Percentiles rank a stretch among this genome's conserved stretches.
Evolutionary conservation across 2,329 filamentous ascomycete genomes (phyloP).

Genomic region (Talaromyces albobiverticillius): DNA sequence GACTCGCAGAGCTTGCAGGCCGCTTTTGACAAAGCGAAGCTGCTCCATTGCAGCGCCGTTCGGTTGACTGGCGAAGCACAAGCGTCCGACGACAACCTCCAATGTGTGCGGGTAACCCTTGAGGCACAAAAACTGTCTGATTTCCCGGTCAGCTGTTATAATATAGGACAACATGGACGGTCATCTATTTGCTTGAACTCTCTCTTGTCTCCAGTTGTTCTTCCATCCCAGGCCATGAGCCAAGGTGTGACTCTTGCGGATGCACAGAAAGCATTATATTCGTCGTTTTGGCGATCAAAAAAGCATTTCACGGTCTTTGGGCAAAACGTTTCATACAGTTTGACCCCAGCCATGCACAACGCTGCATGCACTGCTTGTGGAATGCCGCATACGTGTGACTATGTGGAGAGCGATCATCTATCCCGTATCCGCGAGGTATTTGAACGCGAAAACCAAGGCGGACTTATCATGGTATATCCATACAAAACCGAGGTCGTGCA

Average conservation of each 20-base stretch:
- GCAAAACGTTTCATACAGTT: constrained; percentile 67
- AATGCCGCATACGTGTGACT: constrained; percentile 66
- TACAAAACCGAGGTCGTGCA: constrained; percentile 71
- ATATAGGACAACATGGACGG: constrained; percentile 61
- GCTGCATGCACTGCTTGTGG: constrained; percentile 65
- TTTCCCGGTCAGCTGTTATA: constrained; percentile 61
- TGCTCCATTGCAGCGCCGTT: constrained; percentile 3
- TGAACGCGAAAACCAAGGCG: constrained; percentile 66
- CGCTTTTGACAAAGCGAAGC: constrained; percentile 7
- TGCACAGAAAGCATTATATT: constrained; percentile 63
- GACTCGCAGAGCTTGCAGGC: neutral
- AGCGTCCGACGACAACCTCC: constrained; percentile 1
- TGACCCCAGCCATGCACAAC: constrained; percentile 77
- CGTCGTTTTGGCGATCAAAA: constrained; percentile 64
- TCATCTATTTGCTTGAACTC: constrained; percentile 66
- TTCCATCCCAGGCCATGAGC: constrained; percentile 42
- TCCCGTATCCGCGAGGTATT: constrained; percentile 63
- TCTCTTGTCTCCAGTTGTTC: constrained; percentile 62
- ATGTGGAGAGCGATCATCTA: constrained; percentile 61
- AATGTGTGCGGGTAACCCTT: constrained; percentile 44
- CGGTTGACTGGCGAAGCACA: constrained; percentile 9
- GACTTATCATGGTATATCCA: constrained; percentile 68
- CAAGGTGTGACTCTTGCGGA: constrained; percentile 58
- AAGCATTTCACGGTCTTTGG: constrained; percentile 74
- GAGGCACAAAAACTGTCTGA: constrained; percentile 57